Percentiles rank a stretch among this genome's conserved stretches.
These are phyloP conservation scores for Lactarius tabidus DNA, from an alignment of 768 basidiomycete genomes.

Conservation along the genomic window DNA sequence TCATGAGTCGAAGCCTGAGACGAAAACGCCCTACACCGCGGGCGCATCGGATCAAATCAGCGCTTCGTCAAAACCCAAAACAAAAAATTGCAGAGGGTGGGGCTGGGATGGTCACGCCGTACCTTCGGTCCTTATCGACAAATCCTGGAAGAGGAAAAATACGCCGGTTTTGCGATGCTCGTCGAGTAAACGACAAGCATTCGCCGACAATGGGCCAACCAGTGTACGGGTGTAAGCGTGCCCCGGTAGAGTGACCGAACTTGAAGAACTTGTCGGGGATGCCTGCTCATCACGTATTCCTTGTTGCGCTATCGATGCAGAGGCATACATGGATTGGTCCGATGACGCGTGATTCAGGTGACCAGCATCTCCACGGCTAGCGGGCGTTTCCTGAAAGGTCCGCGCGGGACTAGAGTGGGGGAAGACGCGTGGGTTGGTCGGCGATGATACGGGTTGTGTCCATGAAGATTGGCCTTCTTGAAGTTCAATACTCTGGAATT, in stretches of 20 bases:
- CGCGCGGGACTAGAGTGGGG: conserved; percentile 14
- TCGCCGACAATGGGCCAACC: conserved; percentile 84
- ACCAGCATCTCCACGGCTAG: not conserved
- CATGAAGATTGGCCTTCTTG: conserved; percentile 18
- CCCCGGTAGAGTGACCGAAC: conserved; percentile 44
- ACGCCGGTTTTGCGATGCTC: conserved; percentile 83
- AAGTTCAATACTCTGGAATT: conserved; percentile 21
- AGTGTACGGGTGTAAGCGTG: conserved; percentile 82
- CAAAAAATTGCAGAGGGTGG: not conserved
- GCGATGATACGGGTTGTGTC: conserved; percentile 23
- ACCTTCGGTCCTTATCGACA: conserved; percentile 93
- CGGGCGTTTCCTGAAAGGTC: conserved; percentile 6
- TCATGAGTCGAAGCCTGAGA: conserved; percentile 82
- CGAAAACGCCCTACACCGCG: conserved; percentile 71
- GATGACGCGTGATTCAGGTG: conserved; percentile 15
- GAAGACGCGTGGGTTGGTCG: conserved; percentile 16
- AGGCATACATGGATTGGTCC: conserved; percentile 27
- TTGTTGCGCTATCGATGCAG: conserved; percentile 27
- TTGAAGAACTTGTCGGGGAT: conserved; percentile 32
- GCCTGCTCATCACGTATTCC: conserved; percentile 28
- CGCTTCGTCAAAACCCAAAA: conserved; percentile 5
- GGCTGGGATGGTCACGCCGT: conserved; percentile 24
- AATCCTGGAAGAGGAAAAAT: conserved; percentile 93
- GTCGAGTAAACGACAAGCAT: conserved; percentile 79
- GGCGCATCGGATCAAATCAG: conserved; percentile 19